A percentile compares a stretch with the other conserved stretches of the same genome.
phyloP scores from a whole-genome alignment of 176 grass and related monocot genomes.

The Bonia amplexicaulis region DNA sequence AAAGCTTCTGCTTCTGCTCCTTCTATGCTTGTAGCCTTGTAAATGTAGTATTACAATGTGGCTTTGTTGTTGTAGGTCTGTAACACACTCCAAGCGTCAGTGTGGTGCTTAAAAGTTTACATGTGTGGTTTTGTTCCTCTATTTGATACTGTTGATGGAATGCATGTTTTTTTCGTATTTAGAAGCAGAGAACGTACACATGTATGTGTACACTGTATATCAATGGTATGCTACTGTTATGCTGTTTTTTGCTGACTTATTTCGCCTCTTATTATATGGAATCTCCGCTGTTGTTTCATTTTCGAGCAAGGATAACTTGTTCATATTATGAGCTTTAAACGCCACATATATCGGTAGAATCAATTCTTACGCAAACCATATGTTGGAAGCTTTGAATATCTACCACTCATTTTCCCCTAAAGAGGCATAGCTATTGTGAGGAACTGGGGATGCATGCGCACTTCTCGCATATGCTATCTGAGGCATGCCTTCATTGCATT shows the following conservation, averaged over 20 bases:
- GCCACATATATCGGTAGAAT: not conserved
- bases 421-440: not conserved
- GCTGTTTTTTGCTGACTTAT: not conserved
- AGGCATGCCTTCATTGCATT: not conserved
- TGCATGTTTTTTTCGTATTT: not conserved
- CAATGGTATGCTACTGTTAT: not conserved
- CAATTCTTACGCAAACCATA: not conserved
- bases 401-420: not conserved
- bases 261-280: not conserved
- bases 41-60: not conserved
- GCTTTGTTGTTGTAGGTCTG: not conserved
- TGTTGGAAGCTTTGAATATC: not conserved
- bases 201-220: not conserved
- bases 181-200: not conserved
- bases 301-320: not conserved
- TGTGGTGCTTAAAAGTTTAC: not conserved
- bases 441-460: not conserved
- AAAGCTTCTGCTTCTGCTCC: not conserved
- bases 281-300: not conserved
- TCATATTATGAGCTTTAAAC: not conserved
- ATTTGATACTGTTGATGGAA: not conserved
- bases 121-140: not conserved
- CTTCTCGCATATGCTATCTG: not conserved
- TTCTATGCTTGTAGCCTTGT: not conserved
- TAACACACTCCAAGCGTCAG: not conserved